Conservation (phyloP, 441 rosid genomes). For the Sinapis alba region DNA sequence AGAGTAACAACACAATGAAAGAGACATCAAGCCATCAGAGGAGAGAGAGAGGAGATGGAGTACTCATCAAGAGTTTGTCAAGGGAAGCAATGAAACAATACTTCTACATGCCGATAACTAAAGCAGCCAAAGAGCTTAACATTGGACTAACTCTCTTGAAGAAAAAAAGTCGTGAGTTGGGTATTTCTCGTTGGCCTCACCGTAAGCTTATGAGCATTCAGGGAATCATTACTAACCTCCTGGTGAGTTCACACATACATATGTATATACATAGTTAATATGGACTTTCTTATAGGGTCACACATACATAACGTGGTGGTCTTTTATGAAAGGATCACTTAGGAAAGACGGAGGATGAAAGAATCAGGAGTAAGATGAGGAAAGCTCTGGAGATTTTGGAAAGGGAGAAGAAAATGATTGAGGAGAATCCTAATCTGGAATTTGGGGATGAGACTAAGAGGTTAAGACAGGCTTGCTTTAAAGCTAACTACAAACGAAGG, state of each 20-base stretch:
- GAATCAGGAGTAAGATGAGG: slow-evolving; percentile 38
- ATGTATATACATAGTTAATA: background rate
- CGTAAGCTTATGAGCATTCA: slow-evolving; percentile 71
- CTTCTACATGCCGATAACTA: slow-evolving; percentile 68
- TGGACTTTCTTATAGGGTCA: background rate
- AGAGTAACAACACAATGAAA: slow-evolving; percentile 9
- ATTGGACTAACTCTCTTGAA: slow-evolving; percentile 75
- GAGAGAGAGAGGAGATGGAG: slow-evolving; percentile 23
- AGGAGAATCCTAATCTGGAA: slow-evolving; percentile 59
- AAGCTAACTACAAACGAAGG: slow-evolving; percentile 74
- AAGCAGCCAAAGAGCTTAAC: slow-evolving; percentile 73
- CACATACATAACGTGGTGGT: background rate
- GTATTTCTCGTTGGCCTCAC: slow-evolving; percentile 76
- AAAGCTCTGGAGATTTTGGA: slow-evolving; percentile 57
- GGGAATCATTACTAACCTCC: slow-evolving; percentile 50
- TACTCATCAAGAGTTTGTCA: slow-evolving; percentile 28
- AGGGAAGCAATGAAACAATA: slow-evolving; percentile 43
- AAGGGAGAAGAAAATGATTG: slow-evolving; percentile 60
- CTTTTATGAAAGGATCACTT: slow-evolving; percentile 37
- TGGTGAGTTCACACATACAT: slow-evolving; percentile 39
- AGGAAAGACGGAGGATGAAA: slow-evolving; percentile 44
- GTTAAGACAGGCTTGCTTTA: slow-evolving; percentile 78
- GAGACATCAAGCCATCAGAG: slow-evolving; percentile 9
- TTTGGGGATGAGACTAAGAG: slow-evolving; percentile 58
- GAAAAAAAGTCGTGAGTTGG: slow-evolving; percentile 78